These are phyloP conservation scores for Sporothrix dimorphospora DNA, from an alignment of 2,329 filamentous ascomycete genomes.

Conservation along the genomic window DNA sequence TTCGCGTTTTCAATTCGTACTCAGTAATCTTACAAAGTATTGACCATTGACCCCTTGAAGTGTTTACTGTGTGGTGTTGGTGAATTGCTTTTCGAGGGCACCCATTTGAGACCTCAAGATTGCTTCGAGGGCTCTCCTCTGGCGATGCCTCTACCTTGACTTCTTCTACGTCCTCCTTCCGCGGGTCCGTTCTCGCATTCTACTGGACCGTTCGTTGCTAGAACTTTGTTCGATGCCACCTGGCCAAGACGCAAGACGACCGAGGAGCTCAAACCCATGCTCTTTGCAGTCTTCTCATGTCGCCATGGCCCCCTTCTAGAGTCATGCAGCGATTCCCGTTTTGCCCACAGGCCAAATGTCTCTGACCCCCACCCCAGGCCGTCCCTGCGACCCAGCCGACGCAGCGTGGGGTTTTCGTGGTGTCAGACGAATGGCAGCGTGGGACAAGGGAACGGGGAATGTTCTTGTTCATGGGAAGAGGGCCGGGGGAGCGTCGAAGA, in stretches of 20 bases:
- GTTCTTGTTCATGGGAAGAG: background rate
- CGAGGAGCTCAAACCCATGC: background rate
- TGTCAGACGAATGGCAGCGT: conserved; percentile 26
- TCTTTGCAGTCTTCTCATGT: background rate
- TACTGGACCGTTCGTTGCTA: background rate
- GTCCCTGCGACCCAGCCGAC: background rate
- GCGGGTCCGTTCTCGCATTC: too few species aligned
- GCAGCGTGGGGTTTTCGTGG: conserved; percentile 26
- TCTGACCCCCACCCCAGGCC: conserved; percentile 23
- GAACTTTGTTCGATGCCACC: background rate
- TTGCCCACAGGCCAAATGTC: background rate
- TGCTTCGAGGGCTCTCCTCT: too few species aligned
- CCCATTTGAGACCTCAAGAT: background rate
- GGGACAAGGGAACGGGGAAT: conserved; percentile 1
- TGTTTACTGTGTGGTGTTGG: background rate
- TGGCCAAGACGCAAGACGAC: background rate
- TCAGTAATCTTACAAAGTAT: background rate
- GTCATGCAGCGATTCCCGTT: conserved; percentile 13
- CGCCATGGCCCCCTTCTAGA: background rate
- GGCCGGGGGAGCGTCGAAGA: background rate
- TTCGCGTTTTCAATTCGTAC: background rate
- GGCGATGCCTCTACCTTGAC: too few species aligned
- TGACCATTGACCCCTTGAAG: background rate
- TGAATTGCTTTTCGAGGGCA: background rate
- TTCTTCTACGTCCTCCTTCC: too few species aligned